Conservation (phyloP, 2,329 filamentous ascomycete genomes). For the Gnomoniopsis sp. region DNA sequence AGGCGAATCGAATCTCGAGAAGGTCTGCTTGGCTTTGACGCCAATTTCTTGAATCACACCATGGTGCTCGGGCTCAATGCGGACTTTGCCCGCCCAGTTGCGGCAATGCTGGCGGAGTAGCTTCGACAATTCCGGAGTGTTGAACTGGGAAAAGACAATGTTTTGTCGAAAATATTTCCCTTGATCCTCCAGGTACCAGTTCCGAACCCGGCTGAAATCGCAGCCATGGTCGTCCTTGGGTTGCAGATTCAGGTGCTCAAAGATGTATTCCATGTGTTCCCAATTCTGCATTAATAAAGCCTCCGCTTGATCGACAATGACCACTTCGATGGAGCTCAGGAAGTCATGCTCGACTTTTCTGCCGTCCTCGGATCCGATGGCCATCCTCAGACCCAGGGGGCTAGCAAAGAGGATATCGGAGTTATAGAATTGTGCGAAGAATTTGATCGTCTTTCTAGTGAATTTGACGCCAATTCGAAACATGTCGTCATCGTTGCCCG, state of each 20-base stretch:
- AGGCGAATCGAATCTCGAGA: conserved; percentile 76
- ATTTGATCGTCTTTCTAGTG: conserved; percentile 92
- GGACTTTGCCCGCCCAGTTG: conserved; percentile 78
- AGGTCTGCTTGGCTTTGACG: conserved; percentile 77
- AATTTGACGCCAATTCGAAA: conserved; percentile 96
- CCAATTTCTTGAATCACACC: conserved; percentile 72
- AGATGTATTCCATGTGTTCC: conserved; percentile 91
- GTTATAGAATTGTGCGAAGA: conserved; percentile 92
- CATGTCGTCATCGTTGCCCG: conserved; percentile 95
- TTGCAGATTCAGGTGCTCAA: conserved; percentile 86
- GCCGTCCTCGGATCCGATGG: conserved; percentile 73
- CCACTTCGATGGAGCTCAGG: conserved; percentile 86
- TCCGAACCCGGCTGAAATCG: conserved; percentile 86
- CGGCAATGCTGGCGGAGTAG: conserved; percentile 72
- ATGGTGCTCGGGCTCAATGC: conserved; percentile 65
- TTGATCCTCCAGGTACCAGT: conserved; percentile 89
- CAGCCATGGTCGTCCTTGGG: conserved; percentile 87
- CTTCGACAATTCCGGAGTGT: conserved; percentile 83
- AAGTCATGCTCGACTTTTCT: conserved; percentile 78
- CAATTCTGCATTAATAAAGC: conserved; percentile 97
- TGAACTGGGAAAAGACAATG: conserved; percentile 74
- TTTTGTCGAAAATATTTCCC: conserved; percentile 82
- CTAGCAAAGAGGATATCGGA: conserved; percentile 93
- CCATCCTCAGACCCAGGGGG: conserved; percentile 83
- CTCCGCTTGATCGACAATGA: conserved; percentile 88